Base-by-base conservation (phyloP, 345 rosid genomes). In the Gossypium ekmanianum region DNA sequence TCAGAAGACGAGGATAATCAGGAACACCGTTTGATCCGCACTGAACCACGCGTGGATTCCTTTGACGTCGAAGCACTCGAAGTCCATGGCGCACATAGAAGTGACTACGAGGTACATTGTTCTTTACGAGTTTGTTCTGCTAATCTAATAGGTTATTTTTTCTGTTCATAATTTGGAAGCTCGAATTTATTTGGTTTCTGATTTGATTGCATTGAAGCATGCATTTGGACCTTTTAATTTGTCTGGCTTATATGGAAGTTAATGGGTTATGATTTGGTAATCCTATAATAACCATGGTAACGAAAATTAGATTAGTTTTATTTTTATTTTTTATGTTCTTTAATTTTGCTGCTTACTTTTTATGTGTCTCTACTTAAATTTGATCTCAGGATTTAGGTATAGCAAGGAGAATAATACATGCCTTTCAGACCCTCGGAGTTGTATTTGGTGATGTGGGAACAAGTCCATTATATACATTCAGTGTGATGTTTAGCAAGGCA, bases 361-460 rank as follows among this genome's bases (percentile, higher is more conserved):
- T 34, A 18, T 43, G 20, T 58, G n/a, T 43, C 24, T 73, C 24
- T 73, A 11, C 57, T 48, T 62, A 45, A 67, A 58, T 58, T 70
- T 75, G 74, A 18, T 73, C 84, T 70, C 91, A 96, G 99, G 98
- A 90, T 41, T 86, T 88, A 79, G 87, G 87, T 50, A 62, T 89
- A 0, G 90, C 97, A 68, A 93, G 87, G 91, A 92, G 77, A 81
- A 81, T 96, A 79, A 78, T 90, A 52, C 92, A 93, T 75, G 94
- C 94, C 29, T 92, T 87, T 79, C 99, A 93, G 84, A 96, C 98
- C 52, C 91, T 93, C 69, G 98, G 98, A 57, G 90, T 93, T 82
- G 98, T 93, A 48, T 96, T 96, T 81, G 99, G 99, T 75, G 99
- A 93, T 75, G 99, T 96, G 77, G 99, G 99, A 75, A 96, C 94